Conservation (phyloP, 2,329 filamentous ascomycete species). For the Penicillium glabrum region DNA sequence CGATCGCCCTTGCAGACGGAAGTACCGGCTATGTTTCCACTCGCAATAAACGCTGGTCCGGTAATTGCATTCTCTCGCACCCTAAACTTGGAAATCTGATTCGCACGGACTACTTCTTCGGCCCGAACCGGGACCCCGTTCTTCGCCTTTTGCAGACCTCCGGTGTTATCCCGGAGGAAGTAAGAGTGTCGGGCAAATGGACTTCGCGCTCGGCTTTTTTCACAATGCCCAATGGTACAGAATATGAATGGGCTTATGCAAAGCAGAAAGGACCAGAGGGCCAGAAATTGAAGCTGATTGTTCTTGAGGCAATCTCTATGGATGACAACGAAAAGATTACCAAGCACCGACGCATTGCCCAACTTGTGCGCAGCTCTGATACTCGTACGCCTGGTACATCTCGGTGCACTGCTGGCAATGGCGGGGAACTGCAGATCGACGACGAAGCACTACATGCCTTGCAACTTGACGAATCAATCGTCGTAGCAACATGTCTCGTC, state of each 20-base stretch:
- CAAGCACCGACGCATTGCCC: conserved; percentile 32
- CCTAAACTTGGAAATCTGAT: conserved; percentile 39
- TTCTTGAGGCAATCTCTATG: conserved; percentile 20
- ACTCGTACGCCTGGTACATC: conserved; percentile 42
- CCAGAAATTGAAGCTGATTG: conserved; percentile 28
- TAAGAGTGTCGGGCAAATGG: conserved; percentile 42
- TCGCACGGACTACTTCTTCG: conserved; percentile 60
- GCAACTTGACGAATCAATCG: conserved; percentile 49
- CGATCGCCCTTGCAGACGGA: conserved; percentile 35
- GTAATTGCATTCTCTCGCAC: conserved; percentile 49
- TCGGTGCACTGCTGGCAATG: conserved; percentile 41
- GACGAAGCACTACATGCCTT: conserved; percentile 31
- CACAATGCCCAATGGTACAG: conserved; percentile 47
- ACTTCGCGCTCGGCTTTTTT: conserved; percentile 51
- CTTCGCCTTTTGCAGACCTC: conserved; percentile 39
- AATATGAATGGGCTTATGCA: conserved; percentile 59
- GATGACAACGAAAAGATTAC: neutral
- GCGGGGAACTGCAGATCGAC: conserved; percentile 54
- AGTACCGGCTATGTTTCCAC: conserved; percentile 53
- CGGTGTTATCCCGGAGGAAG: conserved; percentile 20
- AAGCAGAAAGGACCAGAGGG: conserved; percentile 39
- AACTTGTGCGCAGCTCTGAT: conserved; percentile 41
- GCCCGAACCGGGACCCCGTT: conserved; percentile 53
- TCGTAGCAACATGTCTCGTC: conserved; percentile 57
- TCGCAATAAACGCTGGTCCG: conserved; percentile 49